Evolutionary conservation across 495 filamentous ascomycete species (phyloP), one percentile per base, ranked within the genome.

Genomic region (Xylaria bambusicola): DNA sequence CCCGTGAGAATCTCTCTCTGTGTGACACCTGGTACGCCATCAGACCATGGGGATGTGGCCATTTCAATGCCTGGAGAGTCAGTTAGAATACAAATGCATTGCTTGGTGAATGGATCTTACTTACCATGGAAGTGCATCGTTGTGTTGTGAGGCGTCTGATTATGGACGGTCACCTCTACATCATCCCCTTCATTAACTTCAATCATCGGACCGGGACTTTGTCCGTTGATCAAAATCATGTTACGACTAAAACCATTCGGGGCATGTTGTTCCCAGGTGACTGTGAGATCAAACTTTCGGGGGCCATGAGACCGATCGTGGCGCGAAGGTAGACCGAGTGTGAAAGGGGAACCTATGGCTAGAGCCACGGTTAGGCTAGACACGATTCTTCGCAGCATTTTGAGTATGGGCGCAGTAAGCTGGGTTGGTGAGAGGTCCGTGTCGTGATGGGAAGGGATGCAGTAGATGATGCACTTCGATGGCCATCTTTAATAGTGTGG

Each of bases 41-140:
- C 45, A 1, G 45, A 48, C 45, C 45, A 48, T 3, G 45, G 45
- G 1, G 45, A 26, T 9, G 1, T 13, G 0, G 17, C 6, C 24
- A 21, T 17, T 23, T 48, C 45, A n/a, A 48, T 48, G 4, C 45
- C 45, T 48, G 7, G 4, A 9, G 4, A 27, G 10, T 9, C 42
- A 29, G 12, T 9, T 48, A 26, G 27, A 23, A 9, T 4, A 48
- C n/a, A 23, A 27, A 18, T 69, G 21, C 66, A 68, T 66, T 83
- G 70, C 2, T 1, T 38, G 31, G 24, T 17, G n/a, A 27, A 18
- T 12, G 12, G 46, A 6, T 52, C 55, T 33, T 52, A 60, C 59
- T 63, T 70, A 58, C 83, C 80, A 64, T 84, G 82, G 46, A 80
- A 84, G 61, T 84, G 81, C 8, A 84, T 67, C 6, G 78, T 78